Evolutionary conservation across 495 filamentous ascomycete genomes (phyloP).

Genomic region (Antarctomyces pellizariae): DNA sequence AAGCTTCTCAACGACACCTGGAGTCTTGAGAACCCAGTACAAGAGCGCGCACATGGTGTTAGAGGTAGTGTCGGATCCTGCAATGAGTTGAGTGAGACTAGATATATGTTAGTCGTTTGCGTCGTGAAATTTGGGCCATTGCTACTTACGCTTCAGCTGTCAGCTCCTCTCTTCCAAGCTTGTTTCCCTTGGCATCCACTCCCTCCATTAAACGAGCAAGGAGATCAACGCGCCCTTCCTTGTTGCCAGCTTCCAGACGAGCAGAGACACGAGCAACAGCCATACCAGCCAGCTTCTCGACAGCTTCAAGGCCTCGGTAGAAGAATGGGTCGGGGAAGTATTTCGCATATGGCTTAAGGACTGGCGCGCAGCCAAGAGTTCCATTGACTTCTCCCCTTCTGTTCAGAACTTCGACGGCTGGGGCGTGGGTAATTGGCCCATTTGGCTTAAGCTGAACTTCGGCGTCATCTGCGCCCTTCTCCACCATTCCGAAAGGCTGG

Average conservation of each 20-base stretch:
- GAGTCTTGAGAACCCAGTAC: slow-evolving; percentile 47
- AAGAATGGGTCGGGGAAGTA: slow-evolving; percentile 49
- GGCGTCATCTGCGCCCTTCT: slow-evolving; percentile 32
- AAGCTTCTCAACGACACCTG: slow-evolving; percentile 45
- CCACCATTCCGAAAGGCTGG: slow-evolving; percentile 34
- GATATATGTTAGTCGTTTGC: no score
- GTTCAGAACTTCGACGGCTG: slow-evolving; percentile 51
- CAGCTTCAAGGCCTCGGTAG: slow-evolving; percentile 31
- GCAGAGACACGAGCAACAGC: slow-evolving; percentile 61
- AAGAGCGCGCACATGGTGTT: slow-evolving; percentile 78
- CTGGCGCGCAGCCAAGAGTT: slow-evolving; percentile 34
- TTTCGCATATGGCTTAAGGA: slow-evolving; percentile 37
- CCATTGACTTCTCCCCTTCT: slow-evolving; percentile 43
- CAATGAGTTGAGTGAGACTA: slow-evolving; percentile 80
- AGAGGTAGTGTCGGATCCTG: slow-evolving; percentile 72
- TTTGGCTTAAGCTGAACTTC: slow-evolving; percentile 28
- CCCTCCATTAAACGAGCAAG: slow-evolving; percentile 72
- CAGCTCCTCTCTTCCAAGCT: slow-evolving; percentile 51
- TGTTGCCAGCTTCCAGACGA: slow-evolving; percentile 41
- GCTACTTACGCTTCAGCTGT: slow-evolving; percentile 78
- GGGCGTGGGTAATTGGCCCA: slow-evolving; percentile 28
- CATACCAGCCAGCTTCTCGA: slow-evolving; percentile 47
- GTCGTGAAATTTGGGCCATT: no score
- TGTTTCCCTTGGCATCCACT: slow-evolving; percentile 53
- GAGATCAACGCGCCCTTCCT: slow-evolving; percentile 44